These are phyloP conservation scores for Priceomyces haplophilus DNA, from an alignment of 805 yeast genomes.

Conservation along the genomic window DNA sequence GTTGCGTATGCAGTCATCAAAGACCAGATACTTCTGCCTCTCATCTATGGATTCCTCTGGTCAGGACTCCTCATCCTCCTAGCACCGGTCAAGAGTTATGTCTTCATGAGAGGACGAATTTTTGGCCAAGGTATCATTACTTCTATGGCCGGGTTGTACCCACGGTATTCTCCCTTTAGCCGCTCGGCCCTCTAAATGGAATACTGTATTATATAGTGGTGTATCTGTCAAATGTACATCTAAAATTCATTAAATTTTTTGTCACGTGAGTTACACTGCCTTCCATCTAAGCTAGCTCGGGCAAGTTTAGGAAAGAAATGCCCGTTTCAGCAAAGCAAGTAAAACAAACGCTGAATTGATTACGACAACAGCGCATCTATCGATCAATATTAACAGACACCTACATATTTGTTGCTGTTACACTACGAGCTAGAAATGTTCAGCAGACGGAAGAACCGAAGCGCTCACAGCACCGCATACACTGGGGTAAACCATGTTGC, in stretches of 20 bases:
- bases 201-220: no score
- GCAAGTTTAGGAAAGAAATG: background rate
- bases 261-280: background rate
- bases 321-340: background rate
- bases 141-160: background rate
- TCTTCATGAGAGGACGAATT: background rate
- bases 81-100: constrained; percentile 3
- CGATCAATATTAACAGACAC: background rate
- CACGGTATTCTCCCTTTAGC: background rate
- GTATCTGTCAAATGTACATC: background rate
- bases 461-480: constrained; percentile 33
- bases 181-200: no score
- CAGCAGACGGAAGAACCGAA: constrained; percentile 30
- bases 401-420: background rate
- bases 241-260: background rate
- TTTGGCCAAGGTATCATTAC: background rate
- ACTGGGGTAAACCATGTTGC: constrained; percentile 42
- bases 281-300: background rate
- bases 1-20: constrained; percentile 48
- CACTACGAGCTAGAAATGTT: constrained; percentile 16
- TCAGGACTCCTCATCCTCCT: constrained; percentile 33
- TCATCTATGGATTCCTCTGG: constrained; percentile 51
- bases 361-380: background rate
- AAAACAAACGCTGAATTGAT: background rate
- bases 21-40: constrained; percentile 53